Evolutionary conservation across 768 basidiomycete species (phyloP).

Genomic region (Lyophyllum atratum): DNA sequence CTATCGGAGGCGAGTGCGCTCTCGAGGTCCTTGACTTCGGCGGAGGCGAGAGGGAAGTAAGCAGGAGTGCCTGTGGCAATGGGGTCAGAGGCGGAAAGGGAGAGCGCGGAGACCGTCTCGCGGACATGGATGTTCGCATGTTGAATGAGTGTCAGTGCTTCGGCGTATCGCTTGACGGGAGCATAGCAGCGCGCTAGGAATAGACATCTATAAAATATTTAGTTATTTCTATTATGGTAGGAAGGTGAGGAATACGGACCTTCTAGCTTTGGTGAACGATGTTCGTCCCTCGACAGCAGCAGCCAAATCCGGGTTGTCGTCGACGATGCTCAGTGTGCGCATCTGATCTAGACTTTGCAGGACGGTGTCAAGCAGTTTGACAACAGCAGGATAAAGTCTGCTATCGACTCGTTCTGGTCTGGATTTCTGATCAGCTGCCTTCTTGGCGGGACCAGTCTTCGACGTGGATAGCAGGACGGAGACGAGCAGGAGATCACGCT

Average conservation of each 20-base stretch:
- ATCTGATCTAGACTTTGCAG: slow-evolving; percentile 86
- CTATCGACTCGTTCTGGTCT: slow-evolving; percentile 56
- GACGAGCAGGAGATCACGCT: slow-evolving; percentile 84
- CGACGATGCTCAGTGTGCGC: slow-evolving; percentile 79
- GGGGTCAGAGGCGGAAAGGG: slow-evolving; percentile 47
- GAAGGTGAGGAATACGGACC: slow-evolving; percentile 41
- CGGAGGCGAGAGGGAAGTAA: slow-evolving; percentile 56
- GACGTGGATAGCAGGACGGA: slow-evolving; percentile 57
- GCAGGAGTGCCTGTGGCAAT: slow-evolving; percentile 41
- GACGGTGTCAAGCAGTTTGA: slow-evolving; percentile 86
- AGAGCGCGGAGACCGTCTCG: slow-evolving; percentile 60
- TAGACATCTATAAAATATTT: slow-evolving; percentile 50
- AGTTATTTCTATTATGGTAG: background rate
- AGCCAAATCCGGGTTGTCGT: slow-evolving; percentile 83
- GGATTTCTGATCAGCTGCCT: slow-evolving; percentile 26
- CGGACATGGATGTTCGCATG: slow-evolving; percentile 75
- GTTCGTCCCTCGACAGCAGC: slow-evolving; percentile 77
- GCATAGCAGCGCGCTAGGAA: slow-evolving; percentile 80
- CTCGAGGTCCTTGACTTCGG: slow-evolving; percentile 56
- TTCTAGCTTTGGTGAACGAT: slow-evolving; percentile 72
- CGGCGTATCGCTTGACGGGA: slow-evolving; percentile 67
- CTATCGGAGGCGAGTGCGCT: slow-evolving; percentile 45
- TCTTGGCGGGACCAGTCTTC: slow-evolving; percentile 18
- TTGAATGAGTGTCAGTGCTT: slow-evolving; percentile 70
- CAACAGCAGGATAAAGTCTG: slow-evolving; percentile 80